These are phyloP conservation scores for Phoma sp. DNA, from an alignment of 2,329 filamentous ascomycete species.

Conservation along the genomic window DNA sequence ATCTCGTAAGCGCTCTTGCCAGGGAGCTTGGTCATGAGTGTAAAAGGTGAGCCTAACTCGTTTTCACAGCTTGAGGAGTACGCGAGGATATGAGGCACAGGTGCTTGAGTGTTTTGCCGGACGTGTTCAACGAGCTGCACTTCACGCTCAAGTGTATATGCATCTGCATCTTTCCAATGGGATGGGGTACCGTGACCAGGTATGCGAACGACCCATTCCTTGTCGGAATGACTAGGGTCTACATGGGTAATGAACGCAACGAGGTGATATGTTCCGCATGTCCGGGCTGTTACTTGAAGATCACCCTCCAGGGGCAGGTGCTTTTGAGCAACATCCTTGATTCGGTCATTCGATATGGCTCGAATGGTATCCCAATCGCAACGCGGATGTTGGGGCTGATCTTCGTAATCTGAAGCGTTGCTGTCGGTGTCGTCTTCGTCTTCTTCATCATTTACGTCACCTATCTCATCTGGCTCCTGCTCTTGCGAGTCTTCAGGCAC, in stretches of 20 bases:
- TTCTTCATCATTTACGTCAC: neutral
- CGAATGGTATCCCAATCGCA: neutral
- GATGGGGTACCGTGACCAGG: slow-evolving; percentile 3
- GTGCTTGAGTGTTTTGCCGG: slow-evolving; percentile 2
- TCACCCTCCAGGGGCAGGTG: neutral
- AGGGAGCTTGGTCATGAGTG: slow-evolving; percentile 22
- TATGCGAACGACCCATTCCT: slow-evolving; percentile 3
- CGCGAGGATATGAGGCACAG: slow-evolving; percentile 17
- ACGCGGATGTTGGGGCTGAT: neutral
- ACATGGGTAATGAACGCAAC: neutral
- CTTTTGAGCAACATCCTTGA: neutral
- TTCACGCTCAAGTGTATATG: slow-evolving; percentile 9
- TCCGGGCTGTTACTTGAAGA: neutral
- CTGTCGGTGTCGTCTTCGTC: neutral
- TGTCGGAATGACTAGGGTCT: neutral
- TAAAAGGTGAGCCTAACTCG: slow-evolving; percentile 19
- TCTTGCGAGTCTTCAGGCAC: too few relatives aligned
- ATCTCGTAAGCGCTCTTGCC: slow-evolving; percentile 16
- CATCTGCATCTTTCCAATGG: slow-evolving; percentile 4
- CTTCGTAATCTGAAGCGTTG: neutral
- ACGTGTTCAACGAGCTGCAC: slow-evolving; percentile 5
- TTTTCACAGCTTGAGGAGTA: slow-evolving; percentile 21
- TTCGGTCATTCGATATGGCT: neutral
- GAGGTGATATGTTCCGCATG: neutral
- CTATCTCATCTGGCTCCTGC: neutral